A percentile compares a stretch with the other conserved stretches of the same genome.
Conservation (phyloP, 1,284 basidiomycete genomes). For the Trichosporon faecale region DNA sequence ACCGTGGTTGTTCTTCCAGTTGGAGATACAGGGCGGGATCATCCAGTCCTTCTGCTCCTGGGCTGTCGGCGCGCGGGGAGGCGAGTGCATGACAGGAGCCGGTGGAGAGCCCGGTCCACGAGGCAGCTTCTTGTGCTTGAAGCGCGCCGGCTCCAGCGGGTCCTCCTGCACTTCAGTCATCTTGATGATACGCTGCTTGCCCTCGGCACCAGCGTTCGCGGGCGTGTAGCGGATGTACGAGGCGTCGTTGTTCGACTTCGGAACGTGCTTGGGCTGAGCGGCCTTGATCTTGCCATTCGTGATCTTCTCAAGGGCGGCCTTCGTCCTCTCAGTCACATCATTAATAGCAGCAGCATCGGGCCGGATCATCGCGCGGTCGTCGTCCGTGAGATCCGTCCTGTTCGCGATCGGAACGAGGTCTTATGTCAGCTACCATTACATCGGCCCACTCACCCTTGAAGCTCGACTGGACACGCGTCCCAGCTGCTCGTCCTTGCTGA, state of each 20-base stretch:
- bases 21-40: conserved; percentile 99
- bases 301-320: conserved; percentile 85
- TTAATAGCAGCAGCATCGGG: conserved; percentile 88
- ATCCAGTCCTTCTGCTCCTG: conserved; percentile 99
- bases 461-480: conserved; percentile 84
- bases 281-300: conserved; percentile 96
- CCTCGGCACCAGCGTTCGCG: conserved; percentile 54
- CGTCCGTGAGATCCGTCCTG: conserved; percentile 80
- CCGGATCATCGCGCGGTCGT: conserved; percentile 73
- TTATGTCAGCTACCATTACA: conserved; percentile 24
- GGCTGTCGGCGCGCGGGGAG: conserved; percentile 90
- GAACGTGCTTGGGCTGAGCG: conserved; percentile 66
- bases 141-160: conserved; percentile 91
- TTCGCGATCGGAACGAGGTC: conserved; percentile 91
- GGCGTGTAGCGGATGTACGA: conserved; percentile 96
- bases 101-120: conserved; percentile 92
- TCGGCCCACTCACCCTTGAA: conserved; percentile 62
- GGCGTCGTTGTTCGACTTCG: conserved; percentile 72
- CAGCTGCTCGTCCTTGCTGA: conserved; percentile 83
- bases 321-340: conserved; percentile 83
- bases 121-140: conserved; percentile 98
- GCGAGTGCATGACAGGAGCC: conserved; percentile 92
- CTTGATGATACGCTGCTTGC: conserved; percentile 95
- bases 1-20: conserved; percentile 99
- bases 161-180: conserved; percentile 98